Evolutionary conservation across 192 early-diverging fungal genomes (phyloP).

Genomic region (Backusella tarrabulga): DNA sequence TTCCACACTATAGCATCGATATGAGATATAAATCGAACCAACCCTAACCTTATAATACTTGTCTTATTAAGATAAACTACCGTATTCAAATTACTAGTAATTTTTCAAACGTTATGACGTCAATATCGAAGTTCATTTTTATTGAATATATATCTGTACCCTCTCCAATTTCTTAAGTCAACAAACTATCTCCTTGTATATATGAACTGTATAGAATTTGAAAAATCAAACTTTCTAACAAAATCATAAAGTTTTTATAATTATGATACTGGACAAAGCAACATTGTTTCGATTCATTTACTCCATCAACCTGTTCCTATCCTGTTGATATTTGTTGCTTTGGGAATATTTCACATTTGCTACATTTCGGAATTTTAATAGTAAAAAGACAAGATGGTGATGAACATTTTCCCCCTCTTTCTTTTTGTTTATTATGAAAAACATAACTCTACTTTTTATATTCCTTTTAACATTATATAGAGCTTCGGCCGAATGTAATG

Average conservation of each 20-base stretch:
- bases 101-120: no score
- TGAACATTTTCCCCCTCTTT: neutral
- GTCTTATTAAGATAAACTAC: no score
- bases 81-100: no score
- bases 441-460: neutral
- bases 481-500: constrained; percentile 50
- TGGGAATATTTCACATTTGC: neutral
- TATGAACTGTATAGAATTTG: neutral
- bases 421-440: neutral
- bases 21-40: no score
- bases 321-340: neutral
- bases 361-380: neutral
- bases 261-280: neutral
- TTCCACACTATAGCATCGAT: no score
- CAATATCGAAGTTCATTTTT: no score
- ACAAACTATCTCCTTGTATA: neutral
- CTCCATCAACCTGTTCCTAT: neutral
- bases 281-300: neutral
- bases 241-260: neutral
- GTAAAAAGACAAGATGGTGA: neutral
- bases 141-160: neutral
- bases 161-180: neutral
- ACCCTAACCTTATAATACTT: no score
- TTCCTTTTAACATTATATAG: neutral
- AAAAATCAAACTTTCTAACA: neutral